Evolutionary conservation across 2,329 filamentous ascomycete genomes (phyloP).

Genomic region (Trichophaea hybrida): DNA sequence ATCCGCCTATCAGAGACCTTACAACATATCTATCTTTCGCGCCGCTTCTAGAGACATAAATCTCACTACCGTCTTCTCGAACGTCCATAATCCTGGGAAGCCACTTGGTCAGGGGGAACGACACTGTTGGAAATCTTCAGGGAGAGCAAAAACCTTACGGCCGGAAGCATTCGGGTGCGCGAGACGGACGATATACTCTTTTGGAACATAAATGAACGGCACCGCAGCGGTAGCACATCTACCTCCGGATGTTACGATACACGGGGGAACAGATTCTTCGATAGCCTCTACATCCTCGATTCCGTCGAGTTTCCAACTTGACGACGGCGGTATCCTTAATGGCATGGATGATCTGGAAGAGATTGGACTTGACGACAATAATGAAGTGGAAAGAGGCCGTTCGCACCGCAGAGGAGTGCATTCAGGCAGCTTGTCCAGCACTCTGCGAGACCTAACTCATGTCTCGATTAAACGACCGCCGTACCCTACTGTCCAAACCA

Average conservation of each 20-base stretch:
- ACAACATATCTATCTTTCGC: too few relatives aligned
- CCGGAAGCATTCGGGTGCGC: neutral
- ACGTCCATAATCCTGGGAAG: neutral
- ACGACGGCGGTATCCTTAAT: slow-evolving; percentile 53
- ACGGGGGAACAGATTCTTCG: slow-evolving; percentile 52
- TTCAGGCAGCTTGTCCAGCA: neutral
- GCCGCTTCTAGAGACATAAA: too few relatives aligned
- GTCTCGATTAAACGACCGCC: slow-evolving; percentile 14
- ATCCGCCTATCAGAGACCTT: neutral
- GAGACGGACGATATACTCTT: neutral
- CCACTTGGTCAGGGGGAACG: neutral
- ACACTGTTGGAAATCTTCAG: neutral
- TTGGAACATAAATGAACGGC: slow-evolving; percentile 32
- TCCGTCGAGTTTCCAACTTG: slow-evolving; percentile 58
- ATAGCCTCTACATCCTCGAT: slow-evolving; percentile 59
- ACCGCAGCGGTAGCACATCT: slow-evolving; percentile 17
- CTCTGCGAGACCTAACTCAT: slow-evolving; percentile 18
- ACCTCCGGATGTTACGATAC: slow-evolving; percentile 13
- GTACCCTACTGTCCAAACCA: slow-evolving; percentile 10
- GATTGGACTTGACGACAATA: slow-evolving; percentile 67
- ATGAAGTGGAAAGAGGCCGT: slow-evolving; percentile 28
- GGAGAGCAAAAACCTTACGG: neutral
- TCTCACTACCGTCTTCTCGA: neutral
- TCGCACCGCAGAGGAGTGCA: neutral
- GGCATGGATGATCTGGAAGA: slow-evolving; percentile 84